phyloP scores from a whole-genome alignment of 805 yeast genomes.

The Ogataea angusta region DNA sequence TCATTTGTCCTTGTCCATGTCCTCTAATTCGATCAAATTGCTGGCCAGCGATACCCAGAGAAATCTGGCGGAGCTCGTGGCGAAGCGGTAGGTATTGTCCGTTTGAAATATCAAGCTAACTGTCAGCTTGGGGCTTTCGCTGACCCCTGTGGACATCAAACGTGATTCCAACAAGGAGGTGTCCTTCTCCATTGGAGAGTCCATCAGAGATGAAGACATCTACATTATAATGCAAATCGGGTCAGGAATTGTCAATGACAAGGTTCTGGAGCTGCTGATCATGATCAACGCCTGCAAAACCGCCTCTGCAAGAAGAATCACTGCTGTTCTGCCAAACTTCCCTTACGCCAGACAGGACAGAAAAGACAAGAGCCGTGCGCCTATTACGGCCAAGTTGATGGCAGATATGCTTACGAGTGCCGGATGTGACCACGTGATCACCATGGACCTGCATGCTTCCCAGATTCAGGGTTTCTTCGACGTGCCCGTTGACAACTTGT shows the following conservation, averaged over 20 bases:
- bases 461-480: constrained; percentile 85
- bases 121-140: constrained; percentile 49
- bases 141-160: constrained; percentile 61
- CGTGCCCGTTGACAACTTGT: constrained; percentile 79
- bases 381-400: constrained; percentile 80
- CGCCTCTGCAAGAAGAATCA: constrained; percentile 78
- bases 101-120: not conserved
- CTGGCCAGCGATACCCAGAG: constrained; percentile 68
- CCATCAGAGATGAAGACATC: constrained; percentile 82
- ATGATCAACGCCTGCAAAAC: constrained; percentile 82
- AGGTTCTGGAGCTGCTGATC: constrained; percentile 67
- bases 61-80: constrained; percentile 66
- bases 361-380: constrained; percentile 82
- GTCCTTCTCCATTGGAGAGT: constrained; percentile 73
- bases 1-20: constrained; percentile 41
- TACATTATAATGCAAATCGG: constrained; percentile 78
- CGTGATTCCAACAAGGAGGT: constrained; percentile 73
- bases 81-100: constrained; percentile 33
- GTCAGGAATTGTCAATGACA: constrained; percentile 73
- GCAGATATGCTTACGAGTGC: constrained; percentile 81
- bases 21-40: constrained; percentile 67
- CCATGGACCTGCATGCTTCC: constrained; percentile 87
- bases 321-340: constrained; percentile 79
- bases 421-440: constrained; percentile 82
- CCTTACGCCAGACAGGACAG: constrained; percentile 89